These are phyloP conservation scores for Boletus rubropictus DNA, from an alignment of 768 basidiomycete species.

Conservation along the genomic window DNA sequence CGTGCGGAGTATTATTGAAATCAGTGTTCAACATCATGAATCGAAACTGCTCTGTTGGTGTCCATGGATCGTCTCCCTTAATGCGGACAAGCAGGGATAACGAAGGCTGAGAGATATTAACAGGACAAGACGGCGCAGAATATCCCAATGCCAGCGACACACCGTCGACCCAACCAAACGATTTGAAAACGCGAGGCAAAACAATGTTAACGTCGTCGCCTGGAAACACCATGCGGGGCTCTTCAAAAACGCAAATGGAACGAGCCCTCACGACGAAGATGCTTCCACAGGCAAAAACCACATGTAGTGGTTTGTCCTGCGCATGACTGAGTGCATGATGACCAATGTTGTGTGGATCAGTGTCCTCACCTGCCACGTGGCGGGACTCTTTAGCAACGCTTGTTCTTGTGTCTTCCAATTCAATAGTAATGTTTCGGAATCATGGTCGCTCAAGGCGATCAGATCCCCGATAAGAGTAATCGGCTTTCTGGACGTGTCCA, in stretches of 20 bases:
- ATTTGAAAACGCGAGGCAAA: slow-evolving; percentile 37
- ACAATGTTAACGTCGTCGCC: slow-evolving; percentile 10
- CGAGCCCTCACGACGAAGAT: slow-evolving; percentile 56
- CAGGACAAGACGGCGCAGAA: neutral
- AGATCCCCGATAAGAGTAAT: slow-evolving; percentile 46
- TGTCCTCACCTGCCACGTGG: slow-evolving; percentile 28
- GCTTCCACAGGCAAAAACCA: slow-evolving; percentile 41
- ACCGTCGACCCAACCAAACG: slow-evolving; percentile 67
- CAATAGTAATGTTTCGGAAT: slow-evolving; percentile 44
- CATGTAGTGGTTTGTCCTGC: slow-evolving; percentile 49
- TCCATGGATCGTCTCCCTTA: slow-evolving; percentile 60
- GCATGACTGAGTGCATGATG: slow-evolving; percentile 6
- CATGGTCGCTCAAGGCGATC: slow-evolving; percentile 50
- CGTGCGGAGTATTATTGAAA: neutral
- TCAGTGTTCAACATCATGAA: slow-evolving; percentile 45
- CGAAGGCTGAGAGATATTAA: slow-evolving; percentile 5
- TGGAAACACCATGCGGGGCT: slow-evolving; percentile 35
- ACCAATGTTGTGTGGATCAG: neutral
- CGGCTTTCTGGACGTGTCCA: slow-evolving; percentile 42
- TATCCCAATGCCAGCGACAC: slow-evolving; percentile 35
- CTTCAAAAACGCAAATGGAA: slow-evolving; percentile 51
- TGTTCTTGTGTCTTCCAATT: slow-evolving; percentile 48
- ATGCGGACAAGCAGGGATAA: slow-evolving; percentile 52
- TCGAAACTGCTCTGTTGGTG: slow-evolving; percentile 42
- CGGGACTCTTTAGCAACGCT: slow-evolving; percentile 41